Conservation (phyloP, 352 stramenopile genomes). For the Phytophthora vignae region DNA sequence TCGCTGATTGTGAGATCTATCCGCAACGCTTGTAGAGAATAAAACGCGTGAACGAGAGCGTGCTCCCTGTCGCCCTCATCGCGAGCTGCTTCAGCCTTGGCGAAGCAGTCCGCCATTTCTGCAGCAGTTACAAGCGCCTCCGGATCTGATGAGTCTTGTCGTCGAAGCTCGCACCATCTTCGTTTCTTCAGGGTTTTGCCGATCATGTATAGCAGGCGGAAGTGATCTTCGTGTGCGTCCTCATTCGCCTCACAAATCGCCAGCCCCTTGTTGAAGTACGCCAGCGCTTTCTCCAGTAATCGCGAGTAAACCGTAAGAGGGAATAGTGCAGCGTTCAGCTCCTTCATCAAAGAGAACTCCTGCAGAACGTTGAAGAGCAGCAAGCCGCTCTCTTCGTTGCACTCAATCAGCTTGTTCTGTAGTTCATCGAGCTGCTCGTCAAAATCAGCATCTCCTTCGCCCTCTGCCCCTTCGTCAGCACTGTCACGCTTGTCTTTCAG, state of each 20-base stretch:
- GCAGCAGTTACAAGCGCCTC: slow-evolving; percentile 29
- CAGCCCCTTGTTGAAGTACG: slow-evolving; percentile 55
- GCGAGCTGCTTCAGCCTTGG: slow-evolving; percentile 60
- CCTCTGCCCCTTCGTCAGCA: slow-evolving; percentile 4
- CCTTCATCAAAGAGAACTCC: slow-evolving; percentile 65
- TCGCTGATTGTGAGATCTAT: slow-evolving; percentile 56
- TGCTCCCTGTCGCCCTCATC: slow-evolving; percentile 73
- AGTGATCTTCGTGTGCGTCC: slow-evolving; percentile 60
- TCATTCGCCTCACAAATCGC: slow-evolving; percentile 39
- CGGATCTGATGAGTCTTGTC: slow-evolving; percentile 6
- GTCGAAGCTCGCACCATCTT: slow-evolving; percentile 38
- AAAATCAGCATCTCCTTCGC: slow-evolving; percentile 21
- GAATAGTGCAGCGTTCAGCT: slow-evolving; percentile 38
- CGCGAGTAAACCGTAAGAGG: slow-evolving; percentile 35
- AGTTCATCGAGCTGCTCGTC: slow-evolving; percentile 44
- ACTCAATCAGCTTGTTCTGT: slow-evolving; percentile 55
- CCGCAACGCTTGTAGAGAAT: slow-evolving; percentile 71
- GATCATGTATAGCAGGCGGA: slow-evolving; percentile 79
- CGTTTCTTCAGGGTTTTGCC: slow-evolving; percentile 80
- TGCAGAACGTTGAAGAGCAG: slow-evolving; percentile 80
- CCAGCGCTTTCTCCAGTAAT: slow-evolving; percentile 39
- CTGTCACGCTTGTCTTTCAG: slow-evolving; percentile 10
- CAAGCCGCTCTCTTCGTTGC: slow-evolving; percentile 76
- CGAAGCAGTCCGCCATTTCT: slow-evolving; percentile 62
- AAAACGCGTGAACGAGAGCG: slow-evolving; percentile 82